Conservation (phyloP, 176 grass and related monocot species). For the Musa schizocarpa region DNA sequence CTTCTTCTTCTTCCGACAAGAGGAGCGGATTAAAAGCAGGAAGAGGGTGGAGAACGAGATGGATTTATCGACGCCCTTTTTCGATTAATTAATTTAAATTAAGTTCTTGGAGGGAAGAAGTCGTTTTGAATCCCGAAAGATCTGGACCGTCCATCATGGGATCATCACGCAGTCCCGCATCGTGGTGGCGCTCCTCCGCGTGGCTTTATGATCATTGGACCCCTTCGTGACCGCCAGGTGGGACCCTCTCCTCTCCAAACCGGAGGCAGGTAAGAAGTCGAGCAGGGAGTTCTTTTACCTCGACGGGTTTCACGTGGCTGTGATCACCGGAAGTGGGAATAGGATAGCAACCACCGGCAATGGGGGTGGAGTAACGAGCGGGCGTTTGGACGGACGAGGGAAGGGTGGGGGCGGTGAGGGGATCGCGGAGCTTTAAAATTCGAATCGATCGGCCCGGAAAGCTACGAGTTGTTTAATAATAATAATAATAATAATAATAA, state of each 20-base stretch:
- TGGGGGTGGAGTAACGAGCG: neutral
- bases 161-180: neutral
- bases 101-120: slow-evolving; percentile 23
- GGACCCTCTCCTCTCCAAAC: neutral
- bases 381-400: neutral
- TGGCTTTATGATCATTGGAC: neutral
- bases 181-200: neutral
- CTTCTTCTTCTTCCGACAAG: neutral
- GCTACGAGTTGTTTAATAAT: neutral
- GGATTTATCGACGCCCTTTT: slow-evolving; percentile 2
- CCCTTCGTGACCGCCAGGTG: neutral
- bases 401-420: neutral
- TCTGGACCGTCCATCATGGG: neutral
- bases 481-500: no score
- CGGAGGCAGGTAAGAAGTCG: neutral
- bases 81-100: slow-evolving; percentile 12
- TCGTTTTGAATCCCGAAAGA: slow-evolving; percentile 1
- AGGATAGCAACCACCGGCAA: neutral
- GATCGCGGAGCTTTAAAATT: neutral
- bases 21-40: neutral
- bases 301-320: neutral
- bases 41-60: neutral
- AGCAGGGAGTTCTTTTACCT: neutral
- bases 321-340: neutral
- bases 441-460: neutral